Evolutionary conservation across 768 basidiomycete genomes (phyloP).

Genomic region (Suillus clintonianus): DNA sequence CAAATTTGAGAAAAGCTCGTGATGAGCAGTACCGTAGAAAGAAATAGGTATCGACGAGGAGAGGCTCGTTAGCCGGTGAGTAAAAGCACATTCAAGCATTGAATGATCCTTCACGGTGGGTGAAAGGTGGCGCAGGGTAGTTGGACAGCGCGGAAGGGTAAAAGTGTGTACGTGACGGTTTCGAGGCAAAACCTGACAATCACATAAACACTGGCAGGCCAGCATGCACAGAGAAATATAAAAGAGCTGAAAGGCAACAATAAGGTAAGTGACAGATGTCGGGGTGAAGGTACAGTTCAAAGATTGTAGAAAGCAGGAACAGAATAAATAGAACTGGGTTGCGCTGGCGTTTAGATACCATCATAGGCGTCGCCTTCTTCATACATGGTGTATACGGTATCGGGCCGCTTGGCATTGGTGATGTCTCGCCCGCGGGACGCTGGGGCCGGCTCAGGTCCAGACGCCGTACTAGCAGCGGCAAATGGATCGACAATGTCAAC

Average conservation of each 20-base stretch:
- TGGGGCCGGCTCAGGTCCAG: slow-evolving; percentile 12
- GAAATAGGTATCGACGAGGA: slow-evolving; percentile 34
- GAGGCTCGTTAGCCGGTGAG: slow-evolving; percentile 37
- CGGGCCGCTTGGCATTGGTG: slow-evolving; percentile 36
- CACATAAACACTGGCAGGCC: slow-evolving; percentile 24
- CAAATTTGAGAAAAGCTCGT: background rate
- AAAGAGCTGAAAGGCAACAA: slow-evolving; percentile 10
- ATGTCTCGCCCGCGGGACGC: slow-evolving; percentile 9
- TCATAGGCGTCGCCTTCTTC: slow-evolving; percentile 70
- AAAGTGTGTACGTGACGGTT: slow-evolving; percentile 14
- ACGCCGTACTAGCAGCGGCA: slow-evolving; percentile 10
- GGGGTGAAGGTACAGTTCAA: slow-evolving; percentile 20
- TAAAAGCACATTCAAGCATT: slow-evolving; percentile 23
- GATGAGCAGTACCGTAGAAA: background rate
- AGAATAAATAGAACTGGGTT: slow-evolving; percentile 6
- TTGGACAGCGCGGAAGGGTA: slow-evolving; percentile 14
- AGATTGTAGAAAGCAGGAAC: slow-evolving; percentile 12
- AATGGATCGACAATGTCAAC: slow-evolving; percentile 17
- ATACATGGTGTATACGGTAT: slow-evolving; percentile 54
- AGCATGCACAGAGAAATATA: slow-evolving; percentile 17
- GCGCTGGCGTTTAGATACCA: slow-evolving; percentile 48
- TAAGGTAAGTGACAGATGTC: slow-evolving; percentile 22
- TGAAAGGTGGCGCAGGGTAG: slow-evolving; percentile 5
- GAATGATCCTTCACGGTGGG: slow-evolving; percentile 20
- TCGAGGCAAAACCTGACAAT: slow-evolving; percentile 27